Percentiles rank a stretch among this genome's conserved stretches.
Evolutionary conservation across 2,329 filamentous ascomycete species (phyloP).

Genomic region (Aspergillus vadensis): DNA sequence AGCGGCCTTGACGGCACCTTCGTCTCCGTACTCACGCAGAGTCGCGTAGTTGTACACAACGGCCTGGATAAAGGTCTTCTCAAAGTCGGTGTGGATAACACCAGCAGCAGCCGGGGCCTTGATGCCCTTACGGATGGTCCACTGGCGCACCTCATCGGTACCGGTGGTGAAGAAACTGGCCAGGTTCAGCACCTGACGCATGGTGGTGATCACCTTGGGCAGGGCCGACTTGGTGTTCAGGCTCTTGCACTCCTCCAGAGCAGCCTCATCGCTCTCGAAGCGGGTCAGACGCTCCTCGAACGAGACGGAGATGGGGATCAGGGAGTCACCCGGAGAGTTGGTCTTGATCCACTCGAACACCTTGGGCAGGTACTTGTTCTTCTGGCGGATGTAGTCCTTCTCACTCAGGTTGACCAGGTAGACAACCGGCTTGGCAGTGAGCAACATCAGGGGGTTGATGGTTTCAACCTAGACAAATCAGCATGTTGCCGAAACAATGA

Average conservation of each 20-base stretch:
- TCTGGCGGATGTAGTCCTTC: slow-evolving; percentile 95
- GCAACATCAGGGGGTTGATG: slow-evolving; percentile 93
- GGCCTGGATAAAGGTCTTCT: slow-evolving; percentile 98
- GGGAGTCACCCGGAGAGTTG: slow-evolving; percentile 80
- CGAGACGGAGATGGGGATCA: slow-evolving; percentile 88
- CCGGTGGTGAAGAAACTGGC: slow-evolving; percentile 97
- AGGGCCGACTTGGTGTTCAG: slow-evolving; percentile 84
- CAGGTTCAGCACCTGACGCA: slow-evolving; percentile 88
- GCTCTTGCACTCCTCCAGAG: slow-evolving; percentile 82
- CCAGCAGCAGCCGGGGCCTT: slow-evolving; percentile 98
- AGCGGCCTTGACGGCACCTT: slow-evolving; percentile 84
- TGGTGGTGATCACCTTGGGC: slow-evolving; percentile 87
- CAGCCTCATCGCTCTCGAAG: slow-evolving; percentile 76
- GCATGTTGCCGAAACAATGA: neutral
- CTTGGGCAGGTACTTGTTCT: slow-evolving; percentile 98
- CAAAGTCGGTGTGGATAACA: slow-evolving; percentile 97
- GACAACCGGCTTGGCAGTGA: slow-evolving; percentile 95
- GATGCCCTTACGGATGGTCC: slow-evolving; percentile 93
- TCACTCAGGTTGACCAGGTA: slow-evolving; percentile 97
- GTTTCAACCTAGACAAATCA: slow-evolving; percentile 73
- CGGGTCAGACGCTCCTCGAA: slow-evolving; percentile 90
- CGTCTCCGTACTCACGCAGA: slow-evolving; percentile 84
- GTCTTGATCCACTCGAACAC: slow-evolving; percentile 95
- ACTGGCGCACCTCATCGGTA: slow-evolving; percentile 94
- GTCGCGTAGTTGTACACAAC: slow-evolving; percentile 87